Evolutionary conservation across 805 yeast species (phyloP).

Genomic region (Sporopachydermia quercuum): DNA sequence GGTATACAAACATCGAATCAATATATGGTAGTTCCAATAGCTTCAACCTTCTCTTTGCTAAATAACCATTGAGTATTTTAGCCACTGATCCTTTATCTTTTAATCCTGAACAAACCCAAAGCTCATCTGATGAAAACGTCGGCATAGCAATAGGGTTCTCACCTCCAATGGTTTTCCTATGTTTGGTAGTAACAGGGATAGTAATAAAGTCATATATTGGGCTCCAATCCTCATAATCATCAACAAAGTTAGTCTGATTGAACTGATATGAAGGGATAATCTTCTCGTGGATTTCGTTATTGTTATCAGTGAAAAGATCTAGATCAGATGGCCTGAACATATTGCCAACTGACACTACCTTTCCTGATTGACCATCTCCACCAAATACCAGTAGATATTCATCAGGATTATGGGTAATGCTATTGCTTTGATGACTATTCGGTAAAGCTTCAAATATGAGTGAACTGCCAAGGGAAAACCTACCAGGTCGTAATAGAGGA

Average conservation of each 20-base stretch:
- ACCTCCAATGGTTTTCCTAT: too few species aligned
- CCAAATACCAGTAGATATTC: background rate
- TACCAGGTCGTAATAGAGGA: constrained; percentile 24
- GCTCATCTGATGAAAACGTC: too few species aligned
- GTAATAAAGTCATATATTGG: constrained; percentile 27
- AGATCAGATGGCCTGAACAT: constrained; percentile 19
- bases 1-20: background rate
- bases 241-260: constrained; percentile 8
- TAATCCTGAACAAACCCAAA: constrained; percentile 19
- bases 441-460: constrained; percentile 10
- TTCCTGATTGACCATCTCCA: background rate
- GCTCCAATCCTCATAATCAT: constrained; percentile 30
- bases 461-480: constrained; percentile 21
- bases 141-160: too few species aligned
- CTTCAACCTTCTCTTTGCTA: background rate
- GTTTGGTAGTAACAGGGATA: constrained; percentile 9
- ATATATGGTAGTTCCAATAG: background rate
- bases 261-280: constrained; percentile 10
- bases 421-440: too few species aligned
- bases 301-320: constrained; percentile 26
- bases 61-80: background rate
- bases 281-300: constrained; percentile 19
- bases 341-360: background rate
- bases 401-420: too few species aligned
- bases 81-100: background rate